Evolutionary conservation across 768 basidiomycete species (phyloP).

Genomic region (Myochromella boudieri): DNA sequence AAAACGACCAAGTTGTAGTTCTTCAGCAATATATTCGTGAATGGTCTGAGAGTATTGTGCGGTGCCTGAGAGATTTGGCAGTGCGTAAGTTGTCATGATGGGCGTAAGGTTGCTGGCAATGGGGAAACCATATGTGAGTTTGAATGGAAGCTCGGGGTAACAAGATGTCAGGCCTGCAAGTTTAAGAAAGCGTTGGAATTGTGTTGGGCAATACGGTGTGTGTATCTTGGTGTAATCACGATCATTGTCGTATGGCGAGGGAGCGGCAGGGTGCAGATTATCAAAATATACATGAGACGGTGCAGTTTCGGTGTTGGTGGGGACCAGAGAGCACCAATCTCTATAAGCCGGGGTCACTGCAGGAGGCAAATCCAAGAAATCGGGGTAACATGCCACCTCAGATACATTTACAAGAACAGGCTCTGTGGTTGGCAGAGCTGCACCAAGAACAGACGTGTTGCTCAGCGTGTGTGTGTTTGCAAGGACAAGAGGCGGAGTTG

Average conservation of each 20-base stretch:
- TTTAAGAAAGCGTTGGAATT: slow-evolving; percentile 7
- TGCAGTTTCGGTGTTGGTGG: background rate
- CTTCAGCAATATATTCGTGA: background rate
- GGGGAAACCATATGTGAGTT: slow-evolving; percentile 5
- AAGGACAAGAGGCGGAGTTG: background rate
- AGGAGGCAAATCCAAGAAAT: slow-evolving; percentile 9
- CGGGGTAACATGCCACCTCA: background rate
- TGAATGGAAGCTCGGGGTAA: slow-evolving; percentile 1
- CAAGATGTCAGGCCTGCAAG: background rate
- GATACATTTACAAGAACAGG: slow-evolving; percentile 16
- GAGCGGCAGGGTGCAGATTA: slow-evolving; percentile 2
- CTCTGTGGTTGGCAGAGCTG: slow-evolving; percentile 18
- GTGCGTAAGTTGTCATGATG: background rate
- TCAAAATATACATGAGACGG: slow-evolving; percentile 3
- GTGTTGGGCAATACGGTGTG: background rate
- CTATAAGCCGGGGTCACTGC: slow-evolving; percentile 5
- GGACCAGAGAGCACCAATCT: slow-evolving; percentile 8
- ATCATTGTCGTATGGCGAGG: slow-evolving; percentile 9
- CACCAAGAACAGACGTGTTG: slow-evolving; percentile 26
- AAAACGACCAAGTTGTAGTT: slow-evolving; percentile 9
- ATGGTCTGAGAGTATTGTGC: slow-evolving; percentile 4
- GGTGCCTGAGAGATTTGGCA: background rate
- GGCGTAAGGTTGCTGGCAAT: slow-evolving; percentile 4
- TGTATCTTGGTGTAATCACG: slow-evolving; percentile 3
- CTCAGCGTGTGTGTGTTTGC: slow-evolving; percentile 2